Evolutionary conservation across 2,329 filamentous ascomycete genomes (phyloP), one percentile per base, ranked within the genome.

Genomic region (Bertia moriformis): DNA sequence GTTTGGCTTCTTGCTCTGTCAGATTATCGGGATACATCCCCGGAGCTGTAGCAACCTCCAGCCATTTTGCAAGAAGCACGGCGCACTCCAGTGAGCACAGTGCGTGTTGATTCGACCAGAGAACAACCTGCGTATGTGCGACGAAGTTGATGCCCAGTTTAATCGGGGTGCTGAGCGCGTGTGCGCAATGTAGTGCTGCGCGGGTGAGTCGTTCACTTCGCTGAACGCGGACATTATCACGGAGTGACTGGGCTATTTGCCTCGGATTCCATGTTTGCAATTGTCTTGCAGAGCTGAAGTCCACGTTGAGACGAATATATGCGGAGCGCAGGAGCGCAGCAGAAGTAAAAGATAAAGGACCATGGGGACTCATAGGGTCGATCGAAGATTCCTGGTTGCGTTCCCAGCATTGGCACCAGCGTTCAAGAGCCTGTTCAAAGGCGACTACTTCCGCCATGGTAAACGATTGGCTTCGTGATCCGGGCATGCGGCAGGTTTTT

Each of bases 31-130:
- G 52, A 27, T 49, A 40, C 7, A 27, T 7, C n/a, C n/a, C n/a
- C 24, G 24, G 24, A 7, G 17, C 32, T 17, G 32, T 35, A 7
- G 24, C 37, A 10, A n/a, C 18, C 19, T 38, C 37, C 43, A 57
- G 48, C 56, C 56, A 59, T 40, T 65, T 66, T 0, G 57, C 58
- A 0, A 67, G 48, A 4, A 66, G 51, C 0, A 66, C 56, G 0
- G 62, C 63, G 20, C 62, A 64, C 44, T 67, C 63, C 2, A 67
- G 52, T 10, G 60, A 63, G 30, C 61, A 65, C 3, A 66, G 51
- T 0, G 61, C 60, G 38, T 66, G 61, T 39, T 65, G 60, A 14
- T 62, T 62, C 4, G 59, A 63, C 62, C 62, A 66, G 12, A 63
- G 57, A 14, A 62, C 58, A 2, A 61, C 59, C 38, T 65, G 61